Evolutionary conservation across 2,329 filamentous ascomycete genomes (phyloP).

Genomic region (Pestalotiopsis sp.): DNA sequence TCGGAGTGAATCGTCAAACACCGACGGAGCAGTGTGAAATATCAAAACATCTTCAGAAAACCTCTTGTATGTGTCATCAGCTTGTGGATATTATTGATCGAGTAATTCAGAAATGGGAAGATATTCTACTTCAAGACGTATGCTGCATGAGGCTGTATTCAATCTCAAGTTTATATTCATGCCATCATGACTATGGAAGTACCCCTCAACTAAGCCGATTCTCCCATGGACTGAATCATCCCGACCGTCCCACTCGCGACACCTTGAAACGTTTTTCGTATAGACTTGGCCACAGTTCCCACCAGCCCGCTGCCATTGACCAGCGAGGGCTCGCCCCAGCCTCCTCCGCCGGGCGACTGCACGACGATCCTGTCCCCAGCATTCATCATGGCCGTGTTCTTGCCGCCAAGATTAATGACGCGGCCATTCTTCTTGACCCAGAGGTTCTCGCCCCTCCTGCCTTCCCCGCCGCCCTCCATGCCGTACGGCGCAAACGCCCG

Average conservation of each 20-base stretch:
- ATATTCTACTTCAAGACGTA: too few relatives aligned
- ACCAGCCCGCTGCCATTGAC: not conserved
- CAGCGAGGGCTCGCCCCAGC: constrained; percentile 17
- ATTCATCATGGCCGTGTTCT: constrained; percentile 19
- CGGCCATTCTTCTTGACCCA: constrained; percentile 14
- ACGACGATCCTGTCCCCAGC: constrained; percentile 22
- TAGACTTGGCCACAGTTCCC: not conserved
- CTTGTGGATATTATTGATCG: not conserved
- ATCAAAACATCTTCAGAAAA: too few relatives aligned
- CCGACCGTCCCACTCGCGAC: constrained; percentile 9
- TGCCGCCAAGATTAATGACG: constrained; percentile 21
- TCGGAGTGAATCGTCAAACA: not conserved
- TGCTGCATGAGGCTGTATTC: too few relatives aligned
- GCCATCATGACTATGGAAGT: not conserved
- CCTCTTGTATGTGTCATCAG: not conserved
- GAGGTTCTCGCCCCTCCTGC: constrained; percentile 3
- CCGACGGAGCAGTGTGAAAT: not conserved
- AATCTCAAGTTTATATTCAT: not conserved
- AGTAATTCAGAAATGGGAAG: too few relatives aligned
- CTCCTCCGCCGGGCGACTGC: constrained; percentile 22
- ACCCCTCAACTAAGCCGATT: constrained; percentile 1
- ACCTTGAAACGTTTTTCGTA: constrained; percentile 6
- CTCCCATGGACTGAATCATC: constrained; percentile 12
- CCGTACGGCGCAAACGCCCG: constrained; percentile 2
- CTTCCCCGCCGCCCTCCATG: constrained; percentile 9